Base-by-base conservation (phyloP, 2,329 filamentous ascomycete species). In the Dendrostoma leiphaemia region DNA sequence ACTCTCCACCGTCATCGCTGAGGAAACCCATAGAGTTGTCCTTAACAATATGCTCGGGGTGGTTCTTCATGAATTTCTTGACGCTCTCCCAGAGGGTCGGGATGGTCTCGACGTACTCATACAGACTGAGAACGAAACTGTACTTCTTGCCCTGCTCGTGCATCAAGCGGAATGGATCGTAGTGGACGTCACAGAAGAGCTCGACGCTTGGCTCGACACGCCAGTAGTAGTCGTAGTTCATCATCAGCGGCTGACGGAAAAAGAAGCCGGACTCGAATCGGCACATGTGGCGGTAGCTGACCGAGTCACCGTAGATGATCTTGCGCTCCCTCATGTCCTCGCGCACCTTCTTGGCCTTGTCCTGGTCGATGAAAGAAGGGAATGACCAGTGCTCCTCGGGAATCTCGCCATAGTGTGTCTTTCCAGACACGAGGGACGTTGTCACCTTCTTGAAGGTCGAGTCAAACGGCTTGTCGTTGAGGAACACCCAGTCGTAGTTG, bases 221-320 rank as follows among this genome's bases (percentile, higher is more conserved):
- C 94, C 94, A 99, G 82, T 99, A 99, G 84, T 91, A 99, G 69
- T 99, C 94, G 74, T 96, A 99, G 70, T 97, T 91, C 71, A 90
- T 75, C 90, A 99, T 92, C 62, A 97, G 76, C 28, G 85, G 83
- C 71, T 99, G 94, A 58, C 89, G 91, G 84, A 97, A 99, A 82
- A 99, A 99, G 81, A 99, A 99, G 35, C 94, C 94, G 7, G 93
- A 97, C 74, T 99, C 94, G 69, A 96, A 99, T 61, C 94, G 90
- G 75, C 94, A 99, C 94, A 99, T 99, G 79, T 99, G 95, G 60
- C 94, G 86, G 78, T 99, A 99, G 76, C 90, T 96, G 74, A 96
- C 76, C 10, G 91, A 96, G 73, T 97, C 94, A 58, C 94, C 94
- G 69, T 99, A 99, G 73, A 99, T 99, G 71, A 99, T 96, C 77